Percentiles rank a stretch among this genome's conserved stretches.
Evolutionary conservation across 768 basidiomycete genomes (phyloP).

Genomic region (Pholiota conissans): DNA sequence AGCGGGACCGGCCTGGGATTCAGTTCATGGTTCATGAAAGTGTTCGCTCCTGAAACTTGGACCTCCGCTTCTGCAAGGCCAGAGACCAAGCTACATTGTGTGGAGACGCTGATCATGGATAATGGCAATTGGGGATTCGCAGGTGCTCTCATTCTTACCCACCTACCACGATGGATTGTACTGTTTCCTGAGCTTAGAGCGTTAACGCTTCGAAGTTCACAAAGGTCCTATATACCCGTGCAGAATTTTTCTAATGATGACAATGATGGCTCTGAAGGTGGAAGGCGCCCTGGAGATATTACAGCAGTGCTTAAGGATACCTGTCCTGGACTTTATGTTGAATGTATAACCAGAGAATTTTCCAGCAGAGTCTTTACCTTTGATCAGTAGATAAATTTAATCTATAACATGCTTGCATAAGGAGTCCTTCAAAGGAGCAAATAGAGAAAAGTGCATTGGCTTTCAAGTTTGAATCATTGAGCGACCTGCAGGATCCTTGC

Average conservation of each 20-base stretch:
- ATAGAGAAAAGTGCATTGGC: too few relatives aligned
- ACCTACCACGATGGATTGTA: slow-evolving; percentile 14
- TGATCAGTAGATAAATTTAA: too few relatives aligned
- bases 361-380: too few relatives aligned
- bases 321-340: not conserved
- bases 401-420: too few relatives aligned
- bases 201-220: slow-evolving; percentile 9
- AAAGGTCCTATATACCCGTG: not conserved
- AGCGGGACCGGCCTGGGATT: slow-evolving; percentile 16
- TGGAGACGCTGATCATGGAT: slow-evolving; percentile 19
- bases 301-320: not conserved
- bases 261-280: too few relatives aligned
- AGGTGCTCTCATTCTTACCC: not conserved
- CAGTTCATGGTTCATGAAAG: slow-evolving; percentile 15
- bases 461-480: too few relatives aligned
- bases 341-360: not conserved
- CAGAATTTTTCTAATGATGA: not conserved
- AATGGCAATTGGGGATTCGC: slow-evolving; percentile 19
- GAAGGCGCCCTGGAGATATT: not conserved
- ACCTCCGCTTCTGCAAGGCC: slow-evolving; percentile 8
- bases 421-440: too few relatives aligned
- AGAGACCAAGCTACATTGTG: slow-evolving; percentile 11
- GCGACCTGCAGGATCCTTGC: too few relatives aligned
- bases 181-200: slow-evolving; percentile 16
- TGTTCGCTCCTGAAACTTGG: not conserved